Percentiles rank a stretch among this genome's conserved stretches.
phyloP scores from a whole-genome alignment of 805 yeast species.

The Saccharomycopsis fermentans region DNA sequence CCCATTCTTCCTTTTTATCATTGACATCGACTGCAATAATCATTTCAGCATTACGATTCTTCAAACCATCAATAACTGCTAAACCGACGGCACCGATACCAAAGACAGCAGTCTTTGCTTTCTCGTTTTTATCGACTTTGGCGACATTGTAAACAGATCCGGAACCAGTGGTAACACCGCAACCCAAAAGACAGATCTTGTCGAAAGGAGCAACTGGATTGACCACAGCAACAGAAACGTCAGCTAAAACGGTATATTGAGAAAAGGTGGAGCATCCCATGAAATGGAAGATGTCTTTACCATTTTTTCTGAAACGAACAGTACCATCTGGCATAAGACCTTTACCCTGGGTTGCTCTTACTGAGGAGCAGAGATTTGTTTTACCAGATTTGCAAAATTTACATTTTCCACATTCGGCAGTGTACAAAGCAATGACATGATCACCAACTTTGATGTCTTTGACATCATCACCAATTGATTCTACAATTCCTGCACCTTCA shows the following conservation, averaged over 20 bases:
- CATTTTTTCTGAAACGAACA: constrained; percentile 69
- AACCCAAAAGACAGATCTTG: constrained; percentile 86
- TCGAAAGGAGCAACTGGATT: constrained; percentile 76
- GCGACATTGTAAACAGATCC: constrained; percentile 97
- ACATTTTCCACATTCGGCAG: constrained; percentile 94
- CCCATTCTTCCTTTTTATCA: constrained; percentile 77
- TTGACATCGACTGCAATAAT: constrained; percentile 84
- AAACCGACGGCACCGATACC: constrained; percentile 98
- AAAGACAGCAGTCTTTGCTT: constrained; percentile 74
- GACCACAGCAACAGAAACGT: constrained; percentile 90
- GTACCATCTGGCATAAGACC: constrained; percentile 99
- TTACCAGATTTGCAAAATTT: constrained; percentile 91
- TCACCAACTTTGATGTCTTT: constrained; percentile 87
- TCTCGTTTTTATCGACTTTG: constrained; percentile 75
- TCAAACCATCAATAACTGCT: constrained; percentile 93
- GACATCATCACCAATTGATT: constrained; percentile 90
- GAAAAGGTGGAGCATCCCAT: constrained; percentile 98
- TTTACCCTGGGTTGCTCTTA: constrained; percentile 95
- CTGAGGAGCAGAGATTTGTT: constrained; percentile 92
- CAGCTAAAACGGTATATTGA: constrained; percentile 96
- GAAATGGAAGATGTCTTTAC: constrained; percentile 77
- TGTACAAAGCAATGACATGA: constrained; percentile 85
- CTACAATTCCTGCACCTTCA: constrained; percentile 97
- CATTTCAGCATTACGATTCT: constrained; percentile 66
- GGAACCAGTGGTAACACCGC: constrained; percentile 97